These are phyloP conservation scores for Mollisia scopiformis DNA, from an alignment of 2,329 filamentous ascomycete genomes.

Conservation along the genomic window DNA sequence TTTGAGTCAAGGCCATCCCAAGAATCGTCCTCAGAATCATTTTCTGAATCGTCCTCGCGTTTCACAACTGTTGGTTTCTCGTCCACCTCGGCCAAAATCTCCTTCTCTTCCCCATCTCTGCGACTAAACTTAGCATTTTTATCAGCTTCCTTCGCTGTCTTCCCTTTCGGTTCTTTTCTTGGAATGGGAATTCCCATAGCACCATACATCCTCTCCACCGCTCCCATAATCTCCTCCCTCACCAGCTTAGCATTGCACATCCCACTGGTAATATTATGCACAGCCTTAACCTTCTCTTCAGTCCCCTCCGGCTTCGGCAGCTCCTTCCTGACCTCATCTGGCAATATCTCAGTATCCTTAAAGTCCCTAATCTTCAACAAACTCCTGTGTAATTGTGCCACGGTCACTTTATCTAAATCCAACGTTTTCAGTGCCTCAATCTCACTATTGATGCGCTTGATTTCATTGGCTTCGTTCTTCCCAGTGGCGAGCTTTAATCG, in stretches of 20 bases:
- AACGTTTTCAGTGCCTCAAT: slow-evolving; percentile 54
- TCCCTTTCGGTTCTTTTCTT: slow-evolving; percentile 23
- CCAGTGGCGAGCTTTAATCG: slow-evolving; percentile 56
- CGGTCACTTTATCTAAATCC: slow-evolving; percentile 47
- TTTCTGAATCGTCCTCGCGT: slow-evolving; percentile 6
- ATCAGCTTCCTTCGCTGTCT: slow-evolving; percentile 16
- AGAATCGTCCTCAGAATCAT: slow-evolving; percentile 14
- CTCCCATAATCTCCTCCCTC: slow-evolving; percentile 48
- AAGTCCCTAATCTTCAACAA: slow-evolving; percentile 54
- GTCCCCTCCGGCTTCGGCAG: slow-evolving; percentile 33
- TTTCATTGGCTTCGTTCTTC: slow-evolving; percentile 50
- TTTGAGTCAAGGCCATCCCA: slow-evolving; percentile 24
- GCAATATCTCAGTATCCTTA: slow-evolving; percentile 46
- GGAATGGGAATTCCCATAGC: slow-evolving; percentile 34
- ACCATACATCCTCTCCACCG: slow-evolving; percentile 35
- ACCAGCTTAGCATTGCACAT: slow-evolving; percentile 56
- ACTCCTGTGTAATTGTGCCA: slow-evolving; percentile 51
- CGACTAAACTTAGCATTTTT: slow-evolving; percentile 1
- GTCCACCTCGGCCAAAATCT: slow-evolving; percentile 6
- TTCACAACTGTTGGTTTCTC: slow-evolving; percentile 6
- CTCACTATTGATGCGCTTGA: slow-evolving; percentile 64
- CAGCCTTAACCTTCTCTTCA: slow-evolving; percentile 37
- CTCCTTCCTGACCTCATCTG: slow-evolving; percentile 37
- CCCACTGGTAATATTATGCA: slow-evolving; percentile 55
- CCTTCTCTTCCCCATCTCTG: slow-evolving; percentile 6